Percentiles rank a stretch among this genome's conserved stretches.
Evolutionary conservation across 495 filamentous ascomycete species (phyloP).

Genomic region (Aspergillus nanangensis): DNA sequence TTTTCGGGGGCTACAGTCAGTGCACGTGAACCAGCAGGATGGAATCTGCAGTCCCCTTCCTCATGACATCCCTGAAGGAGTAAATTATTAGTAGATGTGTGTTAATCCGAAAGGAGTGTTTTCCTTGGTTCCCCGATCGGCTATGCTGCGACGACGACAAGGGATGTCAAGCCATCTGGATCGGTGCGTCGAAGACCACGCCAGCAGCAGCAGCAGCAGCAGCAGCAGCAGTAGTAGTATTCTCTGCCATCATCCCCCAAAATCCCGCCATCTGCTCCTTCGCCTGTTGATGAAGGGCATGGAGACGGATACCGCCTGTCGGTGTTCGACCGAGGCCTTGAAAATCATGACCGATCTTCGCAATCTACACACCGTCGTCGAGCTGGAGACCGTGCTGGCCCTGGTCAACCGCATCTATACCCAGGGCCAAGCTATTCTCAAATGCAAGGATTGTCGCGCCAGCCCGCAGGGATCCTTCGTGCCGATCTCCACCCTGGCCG

Average conservation of each 20-base stretch:
- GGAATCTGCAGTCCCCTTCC: no score
- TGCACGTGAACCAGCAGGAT: no score
- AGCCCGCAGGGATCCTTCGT: slow-evolving; percentile 16
- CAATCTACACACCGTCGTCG: slow-evolving; percentile 22
- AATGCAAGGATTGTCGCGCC: slow-evolving; percentile 22
- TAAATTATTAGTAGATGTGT: no score
- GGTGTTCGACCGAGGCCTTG: slow-evolving; percentile 20
- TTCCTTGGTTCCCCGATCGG: no score
- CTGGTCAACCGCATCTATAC: slow-evolving; percentile 22
- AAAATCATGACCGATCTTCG: slow-evolving; percentile 24
- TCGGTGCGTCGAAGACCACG: no score
- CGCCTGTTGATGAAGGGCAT: slow-evolving; percentile 2
- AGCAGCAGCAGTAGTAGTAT: neutral
- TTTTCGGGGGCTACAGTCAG: no score
- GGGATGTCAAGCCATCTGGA: no score
- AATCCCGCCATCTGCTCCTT: neutral
- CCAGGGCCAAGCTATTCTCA: slow-evolving; percentile 20
- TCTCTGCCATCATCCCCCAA: neutral
- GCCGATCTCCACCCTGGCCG: slow-evolving; percentile 19
- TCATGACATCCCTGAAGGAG: no score
- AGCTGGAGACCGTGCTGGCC: slow-evolving; percentile 24
- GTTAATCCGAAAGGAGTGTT: no score
- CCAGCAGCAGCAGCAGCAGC: no score
- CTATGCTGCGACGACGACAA: no score
- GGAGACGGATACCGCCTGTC: slow-evolving; percentile 15